A percentile compares a stretch with the other conserved stretches of the same genome.
Conservation (phyloP, 352 stramenopile genomes). For the Phytopythium chamaehyphon region DNA sequence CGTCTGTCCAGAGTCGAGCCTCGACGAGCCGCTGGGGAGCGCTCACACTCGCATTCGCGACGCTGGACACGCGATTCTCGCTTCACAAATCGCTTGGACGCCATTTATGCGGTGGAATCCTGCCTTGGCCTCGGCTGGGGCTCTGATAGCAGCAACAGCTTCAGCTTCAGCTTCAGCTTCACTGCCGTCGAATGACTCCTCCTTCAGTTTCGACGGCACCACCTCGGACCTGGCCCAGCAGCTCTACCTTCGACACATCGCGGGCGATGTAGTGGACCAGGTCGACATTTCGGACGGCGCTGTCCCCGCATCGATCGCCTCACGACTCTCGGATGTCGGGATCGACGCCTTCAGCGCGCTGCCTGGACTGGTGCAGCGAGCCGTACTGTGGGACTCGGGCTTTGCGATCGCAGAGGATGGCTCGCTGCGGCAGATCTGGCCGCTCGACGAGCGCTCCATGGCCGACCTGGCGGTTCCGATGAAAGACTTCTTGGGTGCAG, state of each 20-base stretch:
- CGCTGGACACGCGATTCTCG: too few species aligned
- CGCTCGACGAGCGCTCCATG: conserved; percentile 22
- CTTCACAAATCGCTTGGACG: too few species aligned
- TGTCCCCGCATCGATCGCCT: background rate
- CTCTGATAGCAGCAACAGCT: too few species aligned
- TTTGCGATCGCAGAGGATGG: conserved; percentile 14
- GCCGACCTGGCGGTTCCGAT: conserved; percentile 22
- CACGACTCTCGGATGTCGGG: conserved; percentile 10
- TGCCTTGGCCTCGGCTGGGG: too few species aligned
- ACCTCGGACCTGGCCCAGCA: conserved; percentile 17
- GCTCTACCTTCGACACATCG: conserved; percentile 8
- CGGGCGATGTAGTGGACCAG: background rate
- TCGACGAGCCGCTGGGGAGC: too few species aligned
- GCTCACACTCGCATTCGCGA: too few species aligned
- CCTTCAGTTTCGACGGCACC: conserved; percentile 10
- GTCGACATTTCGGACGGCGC: background rate
- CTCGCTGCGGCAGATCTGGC: conserved; percentile 17
- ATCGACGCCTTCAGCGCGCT: conserved; percentile 15
- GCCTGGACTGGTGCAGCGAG: conserved; percentile 21
- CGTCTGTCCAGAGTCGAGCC: too few species aligned
- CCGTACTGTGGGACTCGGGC: conserved; percentile 31
- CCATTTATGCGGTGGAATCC: too few species aligned
- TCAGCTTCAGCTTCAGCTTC: background rate
- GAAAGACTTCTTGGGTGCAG: conserved; percentile 22
- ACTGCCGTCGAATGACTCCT: background rate